Evolutionary conservation across 2,329 filamentous ascomycete species (phyloP).

Genomic region (Botryotinia calthae): DNA sequence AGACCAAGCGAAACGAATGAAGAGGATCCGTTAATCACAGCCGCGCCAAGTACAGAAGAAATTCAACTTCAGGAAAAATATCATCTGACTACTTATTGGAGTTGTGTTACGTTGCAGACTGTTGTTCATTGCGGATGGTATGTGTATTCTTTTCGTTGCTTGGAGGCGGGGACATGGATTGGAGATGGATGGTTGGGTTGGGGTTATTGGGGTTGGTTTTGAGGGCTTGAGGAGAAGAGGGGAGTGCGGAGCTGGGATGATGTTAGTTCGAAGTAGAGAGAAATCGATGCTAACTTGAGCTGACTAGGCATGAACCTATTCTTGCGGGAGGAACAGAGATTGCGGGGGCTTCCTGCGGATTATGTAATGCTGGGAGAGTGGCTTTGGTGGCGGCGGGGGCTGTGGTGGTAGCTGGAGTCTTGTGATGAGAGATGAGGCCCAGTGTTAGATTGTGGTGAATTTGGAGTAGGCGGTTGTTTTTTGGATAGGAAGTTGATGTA

Average conservation of each 20-base stretch:
- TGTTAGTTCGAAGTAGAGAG: not conserved
- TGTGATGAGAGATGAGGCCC: constrained; percentile 1
- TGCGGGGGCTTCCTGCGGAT: constrained; percentile 25
- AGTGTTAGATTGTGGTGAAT: too few species aligned
- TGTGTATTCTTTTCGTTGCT: constrained; percentile 7
- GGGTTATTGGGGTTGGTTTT: not conserved
- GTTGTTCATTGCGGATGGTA: constrained; percentile 33
- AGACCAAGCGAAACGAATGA: not conserved
- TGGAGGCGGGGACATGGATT: not conserved
- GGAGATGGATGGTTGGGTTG: not conserved
- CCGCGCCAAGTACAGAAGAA: constrained; percentile 20
- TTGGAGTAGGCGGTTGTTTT: not conserved
- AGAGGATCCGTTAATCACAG: constrained; percentile 21
- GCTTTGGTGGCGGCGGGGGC: constrained; percentile 20
- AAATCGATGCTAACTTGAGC: not conserved
- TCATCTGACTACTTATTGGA: constrained; percentile 36
- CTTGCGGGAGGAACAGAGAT: constrained; percentile 35
- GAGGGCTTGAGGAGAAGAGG: not conserved
- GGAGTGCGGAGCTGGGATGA: not conserved
- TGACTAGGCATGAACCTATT: constrained; percentile 33
- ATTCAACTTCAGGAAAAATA: constrained; percentile 31
- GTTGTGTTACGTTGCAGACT: constrained; percentile 30
- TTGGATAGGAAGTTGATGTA: not conserved
- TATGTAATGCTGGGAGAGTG: constrained; percentile 4
- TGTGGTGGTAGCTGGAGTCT: constrained; percentile 18